Base-by-base conservation (phyloP, 1,284 basidiomycete species). In the Hypsizygus ulmarius region DNA sequence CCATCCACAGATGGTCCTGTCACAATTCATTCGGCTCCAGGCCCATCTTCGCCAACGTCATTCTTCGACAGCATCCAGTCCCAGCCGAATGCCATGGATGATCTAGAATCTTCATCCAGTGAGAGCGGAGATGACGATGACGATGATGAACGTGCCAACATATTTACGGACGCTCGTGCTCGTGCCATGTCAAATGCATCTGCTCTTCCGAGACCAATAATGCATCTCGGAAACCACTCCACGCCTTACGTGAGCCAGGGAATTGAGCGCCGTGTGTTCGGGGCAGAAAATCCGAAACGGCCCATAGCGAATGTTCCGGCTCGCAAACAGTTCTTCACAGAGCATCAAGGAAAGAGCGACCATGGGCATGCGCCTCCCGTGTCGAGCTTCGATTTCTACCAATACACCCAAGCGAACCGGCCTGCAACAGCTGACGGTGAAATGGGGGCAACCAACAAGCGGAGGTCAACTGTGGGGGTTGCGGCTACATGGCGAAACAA, bases 61-160 rank as follows among this genome's bases (percentile, higher is more conserved):
- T 89, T 89, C 71, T 89, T 89, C 63, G 86, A 89, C 64, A 76
- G 69, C 51, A 79, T 89, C 44, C 82, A 87, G 57, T 68, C 72
- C 28, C 81, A 84, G 41, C 76, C 77, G n/a, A 81, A 82, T 59
- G 80, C 78, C 15, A 79, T 87, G 77, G 82, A 86, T 57, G 84
- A 83, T 53, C 66, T 85, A 41, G 82, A 85, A 50, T 76, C 76
- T 12, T 77, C 75, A 4, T 76, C 76, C 21, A 78, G 79, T 33
- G 70, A 71, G 32, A 64, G 65, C 58, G 73, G 67, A 12, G 68
- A 70, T 35, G 73, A 74, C 27, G 64, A 56, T 27, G 57, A 57
- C 27, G 50, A 57, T 19, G 61, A 55, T 19, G 52, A 55, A 12
- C 58, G 55, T 11, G 53, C 61, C 34, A 54, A 61, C 21, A 52